phyloP scores from a whole-genome alignment of 495 filamentous ascomycete genomes.

The Astrocystis sublimbata region DNA sequence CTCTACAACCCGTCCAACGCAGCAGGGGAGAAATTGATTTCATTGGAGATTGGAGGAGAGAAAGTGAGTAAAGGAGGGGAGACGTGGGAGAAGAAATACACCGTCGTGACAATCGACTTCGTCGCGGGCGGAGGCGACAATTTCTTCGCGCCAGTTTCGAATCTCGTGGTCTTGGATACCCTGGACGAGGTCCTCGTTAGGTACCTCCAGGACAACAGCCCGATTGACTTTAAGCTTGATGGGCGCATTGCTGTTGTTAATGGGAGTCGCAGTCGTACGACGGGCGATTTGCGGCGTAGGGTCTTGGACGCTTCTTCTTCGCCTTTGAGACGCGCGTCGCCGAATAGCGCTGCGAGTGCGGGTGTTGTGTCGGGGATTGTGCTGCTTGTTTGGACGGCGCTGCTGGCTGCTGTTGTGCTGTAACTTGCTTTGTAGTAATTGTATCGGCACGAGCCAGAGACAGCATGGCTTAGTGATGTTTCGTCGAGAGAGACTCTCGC shows the following conservation, averaged over 20 bases:
- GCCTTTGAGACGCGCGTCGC: neutral
- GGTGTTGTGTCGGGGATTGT: neutral
- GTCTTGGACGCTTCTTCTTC: neutral
- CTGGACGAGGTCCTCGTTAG: slow-evolving; percentile 52
- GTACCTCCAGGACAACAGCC: slow-evolving; percentile 46
- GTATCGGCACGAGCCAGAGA: too few species aligned
- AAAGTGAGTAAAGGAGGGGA: slow-evolving; percentile 32
- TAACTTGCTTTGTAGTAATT: neutral
- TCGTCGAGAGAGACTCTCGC: too few species aligned
- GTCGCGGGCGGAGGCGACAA: slow-evolving; percentile 58
- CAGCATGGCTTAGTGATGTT: too few species aligned
- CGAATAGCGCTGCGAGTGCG: neutral
- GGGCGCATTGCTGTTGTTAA: slow-evolving; percentile 46
- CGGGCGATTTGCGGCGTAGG: neutral
- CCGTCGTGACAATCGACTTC: slow-evolving; percentile 57
- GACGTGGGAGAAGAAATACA: too few species aligned
- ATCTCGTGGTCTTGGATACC: slow-evolving; percentile 47
- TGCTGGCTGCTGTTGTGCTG: slow-evolving; percentile 10
- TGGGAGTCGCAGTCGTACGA: neutral
- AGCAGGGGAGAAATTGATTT: slow-evolving; percentile 40
- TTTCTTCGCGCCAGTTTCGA: slow-evolving; percentile 40
- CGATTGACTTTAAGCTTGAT: slow-evolving; percentile 50
- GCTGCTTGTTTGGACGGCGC: slow-evolving; percentile 12
- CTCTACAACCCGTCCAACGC: slow-evolving; percentile 44
- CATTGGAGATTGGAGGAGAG: slow-evolving; percentile 42